Evolutionary conservation across 2,329 filamentous ascomycete species (phyloP).

Genomic region (Cadophora luteo-olivacea): DNA sequence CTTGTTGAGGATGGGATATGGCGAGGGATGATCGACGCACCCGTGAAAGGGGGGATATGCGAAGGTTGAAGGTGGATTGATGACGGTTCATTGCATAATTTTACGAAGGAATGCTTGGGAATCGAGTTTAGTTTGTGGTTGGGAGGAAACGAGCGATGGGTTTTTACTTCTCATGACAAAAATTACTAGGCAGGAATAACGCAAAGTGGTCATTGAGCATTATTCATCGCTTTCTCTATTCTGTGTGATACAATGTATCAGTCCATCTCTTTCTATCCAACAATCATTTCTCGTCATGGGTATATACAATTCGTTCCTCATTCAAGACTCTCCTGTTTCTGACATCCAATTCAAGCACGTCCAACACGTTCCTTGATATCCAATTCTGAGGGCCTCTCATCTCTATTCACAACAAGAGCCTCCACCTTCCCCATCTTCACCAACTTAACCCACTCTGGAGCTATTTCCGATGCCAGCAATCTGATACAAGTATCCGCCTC

Average conservation of each 20-base stretch:
- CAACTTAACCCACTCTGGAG: slow-evolving; percentile 57
- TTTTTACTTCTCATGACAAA: slow-evolving; percentile 28
- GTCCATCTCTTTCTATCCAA: slow-evolving; percentile 19
- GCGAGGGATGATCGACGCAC: neutral
- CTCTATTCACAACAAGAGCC: slow-evolving; percentile 52
- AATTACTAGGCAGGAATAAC: slow-evolving; percentile 23
- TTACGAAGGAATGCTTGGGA: neutral
- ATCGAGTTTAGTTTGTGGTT: neutral
- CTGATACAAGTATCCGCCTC: slow-evolving; percentile 55
- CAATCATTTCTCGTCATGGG: slow-evolving; percentile 3
- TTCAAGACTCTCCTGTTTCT: neutral
- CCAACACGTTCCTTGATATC: slow-evolving; percentile 40
- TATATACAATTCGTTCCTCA: slow-evolving; percentile 6
- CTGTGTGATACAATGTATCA: neutral
- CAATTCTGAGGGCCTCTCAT: slow-evolving; percentile 38
- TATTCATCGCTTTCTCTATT: slow-evolving; percentile 18
- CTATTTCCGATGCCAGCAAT: slow-evolving; percentile 53
- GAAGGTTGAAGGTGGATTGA: neutral
- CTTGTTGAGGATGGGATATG: neutral
- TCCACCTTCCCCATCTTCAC: slow-evolving; percentile 52
- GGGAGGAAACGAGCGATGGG: neutral
- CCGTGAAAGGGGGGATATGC: neutral
- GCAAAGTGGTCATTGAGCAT: slow-evolving; percentile 24
- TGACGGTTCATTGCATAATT: slow-evolving; percentile 11
- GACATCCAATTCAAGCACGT: slow-evolving; percentile 15